These are phyloP conservation scores for Cucurbita maxima DNA, from an alignment of 306 rosid species.

Conservation along the genomic window DNA sequence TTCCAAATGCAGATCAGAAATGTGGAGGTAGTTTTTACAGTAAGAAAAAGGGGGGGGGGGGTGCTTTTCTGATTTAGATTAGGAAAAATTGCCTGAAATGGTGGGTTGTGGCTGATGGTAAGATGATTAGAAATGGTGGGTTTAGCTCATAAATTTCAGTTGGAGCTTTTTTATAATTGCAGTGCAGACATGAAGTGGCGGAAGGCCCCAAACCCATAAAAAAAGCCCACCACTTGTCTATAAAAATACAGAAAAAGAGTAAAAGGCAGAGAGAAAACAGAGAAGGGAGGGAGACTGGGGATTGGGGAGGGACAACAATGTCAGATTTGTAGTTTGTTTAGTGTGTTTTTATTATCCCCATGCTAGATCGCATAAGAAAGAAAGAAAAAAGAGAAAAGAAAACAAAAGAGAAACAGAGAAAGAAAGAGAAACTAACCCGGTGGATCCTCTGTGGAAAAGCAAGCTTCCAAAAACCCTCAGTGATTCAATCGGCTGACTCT, in stretches of 20 bases:
- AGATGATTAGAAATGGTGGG: slow-evolving; percentile 14
- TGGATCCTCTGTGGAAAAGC: slow-evolving; percentile 40
- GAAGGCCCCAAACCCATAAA: slow-evolving; percentile 9
- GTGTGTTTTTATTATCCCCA: slow-evolving; percentile 30
- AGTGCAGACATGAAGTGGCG: slow-evolving; percentile 34
- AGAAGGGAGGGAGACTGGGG: not conserved
- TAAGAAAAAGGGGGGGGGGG: not conserved
- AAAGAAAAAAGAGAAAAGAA: slow-evolving; percentile 1
- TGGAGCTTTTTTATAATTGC: slow-evolving; percentile 31
- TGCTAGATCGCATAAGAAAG: slow-evolving; percentile 55
- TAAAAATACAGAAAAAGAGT: slow-evolving; percentile 17
- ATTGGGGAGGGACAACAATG: slow-evolving; percentile 29
- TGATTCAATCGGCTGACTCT: slow-evolving; percentile 31
- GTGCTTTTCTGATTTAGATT: not conserved
- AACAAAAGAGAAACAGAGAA: not conserved
- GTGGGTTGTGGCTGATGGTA: slow-evolving; percentile 19
- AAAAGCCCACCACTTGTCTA: slow-evolving; percentile 21
- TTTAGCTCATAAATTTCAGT: slow-evolving; percentile 4
- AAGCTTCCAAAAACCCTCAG: slow-evolving; percentile 41
- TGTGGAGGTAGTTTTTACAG: not conserved
- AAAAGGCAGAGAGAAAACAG: slow-evolving; percentile 8
- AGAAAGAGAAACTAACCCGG: slow-evolving; percentile 15
- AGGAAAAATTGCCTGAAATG: slow-evolving; percentile 25
- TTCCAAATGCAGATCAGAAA: not conserved
- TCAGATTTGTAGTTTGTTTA: slow-evolving; percentile 58